phyloP scores from a whole-genome alignment of 371 early-diverging fungal genomes.

The Mortierella sp. region DNA sequence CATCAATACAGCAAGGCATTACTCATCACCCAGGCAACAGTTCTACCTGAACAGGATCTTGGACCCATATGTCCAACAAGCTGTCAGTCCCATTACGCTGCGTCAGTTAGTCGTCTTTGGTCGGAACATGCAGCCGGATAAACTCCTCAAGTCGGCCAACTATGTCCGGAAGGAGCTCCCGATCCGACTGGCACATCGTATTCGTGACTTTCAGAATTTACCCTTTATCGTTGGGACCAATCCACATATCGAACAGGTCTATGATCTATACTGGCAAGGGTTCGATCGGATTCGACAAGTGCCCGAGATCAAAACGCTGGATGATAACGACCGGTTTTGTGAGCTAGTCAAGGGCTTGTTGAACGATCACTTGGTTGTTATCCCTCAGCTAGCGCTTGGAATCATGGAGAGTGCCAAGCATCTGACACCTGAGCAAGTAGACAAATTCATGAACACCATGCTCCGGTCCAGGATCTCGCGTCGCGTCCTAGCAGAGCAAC shows the following conservation, averaged over 20 bases:
- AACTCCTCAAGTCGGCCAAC: constrained; percentile 81
- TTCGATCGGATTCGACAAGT: constrained; percentile 79
- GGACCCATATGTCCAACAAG: constrained; percentile 79
- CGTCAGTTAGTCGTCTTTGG: constrained; percentile 92
- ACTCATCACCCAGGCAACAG: constrained; percentile 49
- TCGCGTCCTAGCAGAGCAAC: constrained; percentile 91
- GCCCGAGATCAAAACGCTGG: constrained; percentile 67
- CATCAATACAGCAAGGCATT: no score
- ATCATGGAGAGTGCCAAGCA: constrained; percentile 77
- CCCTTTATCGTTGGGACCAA: constrained; percentile 92
- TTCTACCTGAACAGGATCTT: constrained; percentile 91
- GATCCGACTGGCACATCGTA: constrained; percentile 90
- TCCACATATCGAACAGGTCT: constrained; percentile 84
- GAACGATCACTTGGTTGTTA: constrained; percentile 77
- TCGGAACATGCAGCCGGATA: constrained; percentile 80
- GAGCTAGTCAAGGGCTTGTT: constrained; percentile 70
- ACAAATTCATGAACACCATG: constrained; percentile 87
- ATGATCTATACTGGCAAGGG: constrained; percentile 86
- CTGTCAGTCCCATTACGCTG: constrained; percentile 84
- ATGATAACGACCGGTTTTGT: constrained; percentile 79
- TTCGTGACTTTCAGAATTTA: constrained; percentile 83
- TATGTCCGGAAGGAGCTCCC: constrained; percentile 90
- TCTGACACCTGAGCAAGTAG: constrained; percentile 61
- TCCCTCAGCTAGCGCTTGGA: constrained; percentile 84
- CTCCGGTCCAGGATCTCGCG: constrained; percentile 86